A percentile compares a stretch with the other conserved stretches of the same genome.
phyloP scores from a whole-genome alignment of 129 eudicot species.

The Flaveria ramosissima region DNA sequence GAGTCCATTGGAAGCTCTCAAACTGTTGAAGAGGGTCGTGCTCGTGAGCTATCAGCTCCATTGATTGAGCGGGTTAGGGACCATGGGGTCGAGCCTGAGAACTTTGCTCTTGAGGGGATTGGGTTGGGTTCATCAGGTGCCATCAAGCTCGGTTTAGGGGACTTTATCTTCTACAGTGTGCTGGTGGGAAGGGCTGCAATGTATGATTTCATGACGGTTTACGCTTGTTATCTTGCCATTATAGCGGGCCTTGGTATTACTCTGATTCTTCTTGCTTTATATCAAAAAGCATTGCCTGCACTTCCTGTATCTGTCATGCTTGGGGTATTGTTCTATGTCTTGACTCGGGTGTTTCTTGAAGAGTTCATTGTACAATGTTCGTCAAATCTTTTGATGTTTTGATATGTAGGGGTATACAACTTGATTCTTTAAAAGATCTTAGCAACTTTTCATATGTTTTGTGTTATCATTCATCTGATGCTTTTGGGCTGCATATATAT shows the following conservation, averaged over 20 bases:
- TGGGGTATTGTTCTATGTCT: constrained; percentile 86
- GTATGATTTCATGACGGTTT: constrained; percentile 97
- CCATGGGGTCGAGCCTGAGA: constrained; percentile 43
- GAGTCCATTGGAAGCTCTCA: constrained; percentile 26
- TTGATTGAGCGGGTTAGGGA: constrained; percentile 55
- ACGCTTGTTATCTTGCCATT: constrained; percentile 95
- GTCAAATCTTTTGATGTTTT: constrained; percentile 85
- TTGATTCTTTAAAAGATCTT: constrained; percentile 12
- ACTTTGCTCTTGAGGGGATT: constrained; percentile 82
- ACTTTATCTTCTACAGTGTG: constrained; percentile 94
- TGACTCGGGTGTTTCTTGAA: constrained; percentile 87
- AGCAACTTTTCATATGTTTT: not conserved
- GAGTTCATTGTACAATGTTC: constrained; percentile 91
- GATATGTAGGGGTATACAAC: constrained; percentile 17
- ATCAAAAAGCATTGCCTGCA: constrained; percentile 96
- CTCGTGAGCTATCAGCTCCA: constrained; percentile 63
- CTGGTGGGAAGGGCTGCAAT: constrained; percentile 98
- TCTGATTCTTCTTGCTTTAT: constrained; percentile 77
- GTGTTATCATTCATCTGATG: not conserved
- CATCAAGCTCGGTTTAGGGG: constrained; percentile 91
- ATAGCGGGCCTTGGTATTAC: constrained; percentile 96
- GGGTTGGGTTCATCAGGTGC: constrained; percentile 95
- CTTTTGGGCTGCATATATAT: not conserved
- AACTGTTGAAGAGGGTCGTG: constrained; percentile 58
- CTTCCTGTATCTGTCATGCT: constrained; percentile 89